phyloP scores from a whole-genome alignment of 495 filamentous ascomycete species.

The Niebla homalea region DNA sequence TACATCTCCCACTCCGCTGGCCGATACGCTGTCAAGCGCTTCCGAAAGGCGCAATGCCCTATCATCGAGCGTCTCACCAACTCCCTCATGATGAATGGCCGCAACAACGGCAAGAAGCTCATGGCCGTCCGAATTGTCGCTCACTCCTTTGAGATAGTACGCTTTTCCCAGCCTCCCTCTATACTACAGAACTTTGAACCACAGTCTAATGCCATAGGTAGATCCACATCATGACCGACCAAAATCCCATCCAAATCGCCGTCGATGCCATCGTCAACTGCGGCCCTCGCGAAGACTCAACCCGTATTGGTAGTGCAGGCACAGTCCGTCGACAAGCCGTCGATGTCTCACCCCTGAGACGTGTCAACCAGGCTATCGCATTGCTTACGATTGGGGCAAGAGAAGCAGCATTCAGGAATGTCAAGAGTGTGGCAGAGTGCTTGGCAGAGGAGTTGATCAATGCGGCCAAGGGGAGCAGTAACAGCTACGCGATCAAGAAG shows the following conservation, averaged over 20 bases:
- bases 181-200: background rate
- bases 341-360: constrained; percentile 97
- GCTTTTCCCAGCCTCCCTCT: constrained; percentile 23
- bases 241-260: constrained; percentile 99
- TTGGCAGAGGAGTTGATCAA: constrained; percentile 99
- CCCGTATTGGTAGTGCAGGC: constrained; percentile 97
- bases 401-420: constrained; percentile 95
- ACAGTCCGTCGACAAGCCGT: constrained; percentile 99
- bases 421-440: constrained; percentile 98
- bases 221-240: constrained; percentile 99
- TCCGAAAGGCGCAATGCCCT: constrained; percentile 99
- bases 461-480: constrained; percentile 98
- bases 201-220: constrained; percentile 23
- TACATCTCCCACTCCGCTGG: constrained; percentile 98
- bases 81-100: constrained; percentile 99
- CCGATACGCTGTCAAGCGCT: constrained; percentile 97
- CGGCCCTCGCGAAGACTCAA: constrained; percentile 97
- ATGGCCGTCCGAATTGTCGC: constrained; percentile 99
- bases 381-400: constrained; percentile 95
- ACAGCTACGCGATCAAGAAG: constrained; percentile 99
- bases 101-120: constrained; percentile 99
- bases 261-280: constrained; percentile 99
- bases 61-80: constrained; percentile 99
- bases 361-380: constrained; percentile 98
- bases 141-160: constrained; percentile 97